Percentiles rank a stretch among this genome's conserved stretches.
These are phyloP conservation scores for Syncephalastrum racemosum DNA, from an alignment of 371 early-diverging fungal species.

Conservation along the genomic window DNA sequence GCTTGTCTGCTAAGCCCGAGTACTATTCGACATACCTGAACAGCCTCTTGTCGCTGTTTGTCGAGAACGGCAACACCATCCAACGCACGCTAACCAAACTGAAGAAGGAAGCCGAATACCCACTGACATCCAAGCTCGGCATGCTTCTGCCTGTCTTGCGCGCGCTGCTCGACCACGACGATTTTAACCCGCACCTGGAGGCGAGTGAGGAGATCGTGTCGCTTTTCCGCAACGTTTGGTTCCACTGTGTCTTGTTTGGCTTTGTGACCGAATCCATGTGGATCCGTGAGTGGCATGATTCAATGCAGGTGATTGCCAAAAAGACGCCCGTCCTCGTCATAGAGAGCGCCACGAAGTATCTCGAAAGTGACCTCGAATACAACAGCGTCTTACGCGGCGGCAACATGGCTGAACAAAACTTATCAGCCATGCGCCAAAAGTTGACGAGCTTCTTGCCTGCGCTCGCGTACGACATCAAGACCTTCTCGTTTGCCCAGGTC, in stretches of 20 bases:
- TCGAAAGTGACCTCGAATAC: conserved; percentile 89
- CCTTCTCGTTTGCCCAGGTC: conserved; percentile 69
- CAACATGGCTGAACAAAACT: conserved; percentile 60
- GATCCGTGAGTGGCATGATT: conserved; percentile 74
- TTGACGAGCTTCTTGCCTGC: conserved; percentile 34
- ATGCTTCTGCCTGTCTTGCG: conserved; percentile 67
- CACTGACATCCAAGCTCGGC: conserved; percentile 63
- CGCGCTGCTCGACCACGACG: conserved; percentile 57
- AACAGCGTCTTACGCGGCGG: conserved; percentile 80
- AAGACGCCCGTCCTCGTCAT: conserved; percentile 87
- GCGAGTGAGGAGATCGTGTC: conserved; percentile 65
- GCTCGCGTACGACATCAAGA: conserved; percentile 60
- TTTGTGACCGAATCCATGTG: conserved; percentile 76
- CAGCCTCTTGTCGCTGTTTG: conserved; percentile 61
- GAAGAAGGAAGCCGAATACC: conserved; percentile 52
- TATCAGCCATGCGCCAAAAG: conserved; percentile 35
- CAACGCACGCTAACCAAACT: conserved; percentile 51
- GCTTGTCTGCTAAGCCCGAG: conserved; percentile 52
- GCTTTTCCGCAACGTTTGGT: conserved; percentile 89
- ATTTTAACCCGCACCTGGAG: conserved; percentile 61
- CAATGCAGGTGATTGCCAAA: conserved; percentile 71
- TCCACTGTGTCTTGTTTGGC: conserved; percentile 79
- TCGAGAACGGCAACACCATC: conserved; percentile 71
- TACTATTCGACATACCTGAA: conserved; percentile 57
- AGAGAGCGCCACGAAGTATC: conserved; percentile 69